Conservation (phyloP, 805 yeast genomes). For the Kodamaea leandrae region DNA sequence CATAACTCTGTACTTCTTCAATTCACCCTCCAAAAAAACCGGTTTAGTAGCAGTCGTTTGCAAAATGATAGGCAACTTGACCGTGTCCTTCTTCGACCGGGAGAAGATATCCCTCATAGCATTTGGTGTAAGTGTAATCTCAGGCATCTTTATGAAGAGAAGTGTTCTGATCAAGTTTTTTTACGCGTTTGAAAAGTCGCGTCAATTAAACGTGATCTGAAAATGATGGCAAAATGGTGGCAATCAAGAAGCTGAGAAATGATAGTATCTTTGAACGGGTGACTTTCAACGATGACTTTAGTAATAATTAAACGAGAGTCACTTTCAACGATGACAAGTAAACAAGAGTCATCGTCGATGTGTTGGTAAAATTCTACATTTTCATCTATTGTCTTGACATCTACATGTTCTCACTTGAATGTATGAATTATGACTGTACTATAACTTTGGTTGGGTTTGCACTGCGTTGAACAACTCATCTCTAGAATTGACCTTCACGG, state of each 20-base stretch:
- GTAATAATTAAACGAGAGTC: no score
- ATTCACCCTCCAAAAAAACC: conserved; percentile 32
- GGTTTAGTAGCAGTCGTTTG: conserved; percentile 36
- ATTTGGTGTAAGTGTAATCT: conserved; percentile 13
- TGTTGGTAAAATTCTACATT: no score
- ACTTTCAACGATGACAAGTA: no score
- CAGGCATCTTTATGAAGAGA: conserved; percentile 5
- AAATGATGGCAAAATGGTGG: background rate
- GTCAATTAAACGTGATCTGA: conserved; percentile 2
- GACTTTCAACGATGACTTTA: no score
- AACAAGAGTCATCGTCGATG: no score
- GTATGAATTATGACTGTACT: no score
- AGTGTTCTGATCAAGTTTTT: conserved; percentile 4
- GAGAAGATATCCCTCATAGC: conserved; percentile 20
- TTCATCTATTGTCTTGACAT: no score
- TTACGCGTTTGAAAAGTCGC: conserved; percentile 9
- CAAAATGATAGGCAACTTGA: conserved; percentile 27
- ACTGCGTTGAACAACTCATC: conserved; percentile 43
- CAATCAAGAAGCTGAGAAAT: no score
- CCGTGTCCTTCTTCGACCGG: conserved; percentile 14
- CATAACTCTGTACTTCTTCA: conserved; percentile 29
- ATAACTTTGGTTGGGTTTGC: conserved; percentile 29
- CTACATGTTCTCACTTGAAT: no score
- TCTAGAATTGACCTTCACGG: conserved; percentile 39
- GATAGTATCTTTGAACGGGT: no score